Evolutionary conservation across 768 basidiomycete genomes (phyloP), one percentile per base, ranked within the genome.

Genomic region (Ephemerocybe angulata): DNA sequence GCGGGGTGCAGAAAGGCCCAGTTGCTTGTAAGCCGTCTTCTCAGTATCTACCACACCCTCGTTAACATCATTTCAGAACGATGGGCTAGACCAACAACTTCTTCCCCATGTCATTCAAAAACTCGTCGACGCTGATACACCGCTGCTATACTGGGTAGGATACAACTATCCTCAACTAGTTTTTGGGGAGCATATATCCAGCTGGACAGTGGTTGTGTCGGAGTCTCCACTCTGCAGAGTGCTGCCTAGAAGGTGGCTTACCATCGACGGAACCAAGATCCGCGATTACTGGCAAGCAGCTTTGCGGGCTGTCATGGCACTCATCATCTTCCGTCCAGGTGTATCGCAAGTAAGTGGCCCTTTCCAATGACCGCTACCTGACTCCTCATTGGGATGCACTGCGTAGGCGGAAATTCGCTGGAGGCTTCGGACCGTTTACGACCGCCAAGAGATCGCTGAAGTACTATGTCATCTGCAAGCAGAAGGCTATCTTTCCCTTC

Each of bases 191-290:
- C 76, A 79, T 59, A 63, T 81, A 44, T 67, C 65, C 41, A 59
- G 73, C 22, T 89, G 86, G 88, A 77, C 80, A 2, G 82, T 88
- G 33, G 63, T 70, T 11, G 70, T 81, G 29, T 80, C 76, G n/a
- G 69, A 76, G 58, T 65, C 67, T 46, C 81, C 70, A 7, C 64
- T 75, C 37, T 70, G 65, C 43, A 70, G 80, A 59, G 58, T 84
- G 15, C 77, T 84, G 51, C 90, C 90, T 38, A 77, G 89, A 30
- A 82, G 90, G 17, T 92, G 90, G 90, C 69, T 89, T 37, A 87
- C 90, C 64, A 79, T 90, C 52, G 71, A 72, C n/a, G 90, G 90
- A 3, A 61, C 62, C 15, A 83, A 74, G 61, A 70, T 90, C 31
- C 65, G 70, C 10, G 83, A 85, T 54, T 76, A 80, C 33, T 93